phyloP scores from a whole-genome alignment of 306 rosid species.

The Corylus heterophylla region DNA sequence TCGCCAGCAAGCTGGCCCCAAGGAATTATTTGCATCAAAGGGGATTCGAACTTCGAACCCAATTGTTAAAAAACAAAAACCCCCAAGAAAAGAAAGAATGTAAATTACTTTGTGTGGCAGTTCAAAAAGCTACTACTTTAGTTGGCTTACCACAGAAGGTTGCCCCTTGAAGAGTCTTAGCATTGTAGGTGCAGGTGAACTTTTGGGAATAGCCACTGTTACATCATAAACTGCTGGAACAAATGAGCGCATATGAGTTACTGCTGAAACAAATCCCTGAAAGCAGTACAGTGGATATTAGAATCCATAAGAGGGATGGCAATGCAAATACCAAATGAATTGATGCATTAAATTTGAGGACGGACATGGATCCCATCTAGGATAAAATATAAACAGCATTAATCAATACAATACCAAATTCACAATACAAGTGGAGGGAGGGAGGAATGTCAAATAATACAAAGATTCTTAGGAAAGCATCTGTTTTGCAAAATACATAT shows the following conservation, averaged over 20 bases:
- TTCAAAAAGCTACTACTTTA: constrained; percentile 19
- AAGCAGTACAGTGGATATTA: constrained; percentile 24
- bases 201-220: constrained; percentile 81
- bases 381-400: background rate
- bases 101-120: background rate
- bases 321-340: background rate
- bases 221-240: constrained; percentile 83
- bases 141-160: constrained; percentile 77
- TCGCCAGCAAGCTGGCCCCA: too few relatives aligned
- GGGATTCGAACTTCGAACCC: background rate
- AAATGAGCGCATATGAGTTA: constrained; percentile 78
- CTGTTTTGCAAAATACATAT: too few relatives aligned
- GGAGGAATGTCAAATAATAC: background rate
- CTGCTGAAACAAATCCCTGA: constrained; percentile 92
- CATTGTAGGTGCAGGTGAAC: constrained; percentile 86
- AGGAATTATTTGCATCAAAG: too few relatives aligned
- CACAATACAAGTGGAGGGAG: background rate
- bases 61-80: background rate
- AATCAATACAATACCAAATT: background rate
- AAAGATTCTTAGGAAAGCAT: too few relatives aligned
- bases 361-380: background rate
- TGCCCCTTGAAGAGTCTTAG: constrained; percentile 81
- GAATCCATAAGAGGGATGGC: background rate
- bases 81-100: background rate
- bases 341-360: background rate